phyloP scores from a whole-genome alignment of 192 early-diverging fungal species.

The Rhizoclosmatium globosum region DNA sequence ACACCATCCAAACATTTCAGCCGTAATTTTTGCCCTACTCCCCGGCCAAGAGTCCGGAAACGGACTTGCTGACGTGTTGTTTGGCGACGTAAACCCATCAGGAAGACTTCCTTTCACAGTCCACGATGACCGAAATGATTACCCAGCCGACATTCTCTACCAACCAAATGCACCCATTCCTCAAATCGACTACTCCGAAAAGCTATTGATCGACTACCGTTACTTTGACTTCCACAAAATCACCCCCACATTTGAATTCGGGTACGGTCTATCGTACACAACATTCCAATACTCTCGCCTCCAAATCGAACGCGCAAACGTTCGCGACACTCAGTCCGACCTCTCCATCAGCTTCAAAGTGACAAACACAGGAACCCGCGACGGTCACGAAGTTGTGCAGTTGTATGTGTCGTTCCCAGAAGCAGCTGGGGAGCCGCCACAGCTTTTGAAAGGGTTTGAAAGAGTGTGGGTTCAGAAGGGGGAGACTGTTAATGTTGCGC shows the following conservation, averaged over 20 bases:
- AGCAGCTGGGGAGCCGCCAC: slow-evolving; percentile 38
- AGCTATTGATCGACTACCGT: slow-evolving; percentile 66
- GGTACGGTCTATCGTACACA: slow-evolving; percentile 72
- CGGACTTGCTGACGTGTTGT: slow-evolving; percentile 70
- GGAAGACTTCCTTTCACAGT: slow-evolving; percentile 76
- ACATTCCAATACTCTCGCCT: slow-evolving; percentile 59
- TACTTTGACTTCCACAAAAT: slow-evolving; percentile 56
- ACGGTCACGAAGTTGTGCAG: slow-evolving; percentile 57
- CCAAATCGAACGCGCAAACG: not conserved
- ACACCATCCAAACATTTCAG: slow-evolving; percentile 67
- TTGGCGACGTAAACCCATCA: slow-evolving; percentile 73
- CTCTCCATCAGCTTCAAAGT: slow-evolving; percentile 47
- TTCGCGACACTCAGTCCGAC: not conserved
- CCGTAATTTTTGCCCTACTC: slow-evolving; percentile 62
- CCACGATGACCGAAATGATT: slow-evolving; percentile 49
- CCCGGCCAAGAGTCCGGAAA: slow-evolving; percentile 77
- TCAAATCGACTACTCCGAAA: slow-evolving; percentile 61
- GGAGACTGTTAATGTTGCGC: slow-evolving; percentile 48
- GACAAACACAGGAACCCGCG: slow-evolving; percentile 44
- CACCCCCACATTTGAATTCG: slow-evolving; percentile 63
- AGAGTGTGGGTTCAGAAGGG: slow-evolving; percentile 48
- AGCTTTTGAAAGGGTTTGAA: slow-evolving; percentile 50
- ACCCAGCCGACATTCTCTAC: slow-evolving; percentile 45
- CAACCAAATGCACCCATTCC: slow-evolving; percentile 12
- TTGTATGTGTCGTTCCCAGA: slow-evolving; percentile 53